Base-by-base conservation (phyloP, 768 basidiomycete species). In the Rubroboletus pulcherrimus region DNA sequence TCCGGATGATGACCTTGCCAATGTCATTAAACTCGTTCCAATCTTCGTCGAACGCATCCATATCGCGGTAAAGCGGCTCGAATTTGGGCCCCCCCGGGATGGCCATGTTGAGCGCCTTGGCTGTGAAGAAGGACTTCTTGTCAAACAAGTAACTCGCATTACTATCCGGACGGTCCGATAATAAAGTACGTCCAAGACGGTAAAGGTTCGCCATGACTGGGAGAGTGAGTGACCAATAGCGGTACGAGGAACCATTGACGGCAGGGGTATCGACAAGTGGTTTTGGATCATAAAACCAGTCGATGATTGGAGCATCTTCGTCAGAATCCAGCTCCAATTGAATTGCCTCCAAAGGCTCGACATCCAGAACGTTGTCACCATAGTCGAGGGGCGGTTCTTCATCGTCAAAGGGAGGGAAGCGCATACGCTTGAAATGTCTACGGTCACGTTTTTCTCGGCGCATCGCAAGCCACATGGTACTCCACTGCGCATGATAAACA, bases 1-100 rank as follows among this genome's bases (percentile, higher is more conserved):
- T 94, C 21, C 97, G 94, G 63, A 99, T 98, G 72, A 99, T 96
- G 66, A 99, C 90, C 73, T 99, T 99, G 77, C 97, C 95, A 74
- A 98, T 97, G 68, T 99, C 97, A 70, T 99, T 99, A 67, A 99
- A 99, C 71, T 97, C 94, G 71, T 97, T 97, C 94, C 94, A 97
- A 68, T 99, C 97, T 69, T 98, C 97, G 67, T 99, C 97, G 63
- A 93, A 98, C 12, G 88, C 80, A 66, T 98, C 97, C 87, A 95
- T 93, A 66, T 99, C 97, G 47, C 96, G 84, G 73, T 93, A 93
- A 29, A 99, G 77, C 15, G 96, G 97, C 77, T 99, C 97, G 60
- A 98, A 99, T 71, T 98, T 97, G 2, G 97, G 97, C 46, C 97
- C 97, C 54, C 96, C 97, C 0, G 97, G 97, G 62, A 97, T 96